phyloP scores from a whole-genome alignment of 371 early-diverging fungal genomes.

The Batkoa obscura region DNA sequence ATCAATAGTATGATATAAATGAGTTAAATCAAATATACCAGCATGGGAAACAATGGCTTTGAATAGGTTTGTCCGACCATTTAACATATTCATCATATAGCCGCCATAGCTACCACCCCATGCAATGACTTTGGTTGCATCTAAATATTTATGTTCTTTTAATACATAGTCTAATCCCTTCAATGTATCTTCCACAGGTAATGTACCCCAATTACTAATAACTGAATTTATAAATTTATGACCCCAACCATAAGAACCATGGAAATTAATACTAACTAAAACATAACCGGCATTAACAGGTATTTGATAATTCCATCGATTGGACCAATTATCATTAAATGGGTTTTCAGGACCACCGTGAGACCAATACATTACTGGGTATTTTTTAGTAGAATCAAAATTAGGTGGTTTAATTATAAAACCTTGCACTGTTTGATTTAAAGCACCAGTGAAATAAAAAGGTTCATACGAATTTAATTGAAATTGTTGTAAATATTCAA shows the following conservation, averaged over 20 bases:
- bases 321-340: conserved; percentile 1
- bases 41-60: conserved; percentile 62
- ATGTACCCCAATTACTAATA: conserved; percentile 53
- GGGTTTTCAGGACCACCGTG: conserved; percentile 30
- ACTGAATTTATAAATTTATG: conserved; percentile 54
- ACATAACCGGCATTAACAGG: conserved; percentile 57
- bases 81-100: conserved; percentile 55
- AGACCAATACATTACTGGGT: conserved; percentile 61
- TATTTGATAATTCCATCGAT: conserved; percentile 37
- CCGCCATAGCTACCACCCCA: conserved; percentile 73
- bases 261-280: conserved; percentile 50
- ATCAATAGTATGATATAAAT: conserved; percentile 50
- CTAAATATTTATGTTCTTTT: conserved; percentile 30
- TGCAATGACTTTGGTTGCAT: conserved; percentile 34
- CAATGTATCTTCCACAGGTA: conserved; percentile 55
- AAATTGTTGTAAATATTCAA: conserved; percentile 10
- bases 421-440: conserved; percentile 41
- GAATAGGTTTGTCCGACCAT: conserved; percentile 45
- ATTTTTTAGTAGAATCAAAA: conserved; percentile 32
- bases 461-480: conserved; percentile 23
- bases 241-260: conserved; percentile 73
- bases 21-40: conserved; percentile 48
- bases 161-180: conserved; percentile 47
- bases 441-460: conserved; percentile 43
- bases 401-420: conserved; percentile 44